A percentile compares a stretch with the other conserved stretches of the same genome.
These are phyloP conservation scores for Glaciozyma antarctica DNA, from an alignment of 768 basidiomycete species.

Conservation along the genomic window DNA sequence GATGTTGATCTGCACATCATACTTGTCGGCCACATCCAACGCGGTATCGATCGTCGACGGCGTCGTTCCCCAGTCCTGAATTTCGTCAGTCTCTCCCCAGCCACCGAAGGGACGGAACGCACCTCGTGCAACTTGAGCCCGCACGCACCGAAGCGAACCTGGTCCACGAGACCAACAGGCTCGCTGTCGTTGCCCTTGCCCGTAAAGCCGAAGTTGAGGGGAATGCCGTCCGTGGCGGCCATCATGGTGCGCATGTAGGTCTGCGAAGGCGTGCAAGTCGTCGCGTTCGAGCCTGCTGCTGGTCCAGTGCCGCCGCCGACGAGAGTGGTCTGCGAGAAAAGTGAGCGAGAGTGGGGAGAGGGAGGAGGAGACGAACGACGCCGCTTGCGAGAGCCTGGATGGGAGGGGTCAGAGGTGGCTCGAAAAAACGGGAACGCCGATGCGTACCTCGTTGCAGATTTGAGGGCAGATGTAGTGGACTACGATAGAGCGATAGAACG, in stretches of 20 bases:
- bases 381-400: conserved; percentile 21
- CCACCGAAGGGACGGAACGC: conserved; percentile 1
- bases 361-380: conserved; percentile 8
- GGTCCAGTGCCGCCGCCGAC: conserved; percentile 96
- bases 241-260: conserved; percentile 89
- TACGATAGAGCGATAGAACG: not conserved
- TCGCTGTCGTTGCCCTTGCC: conserved; percentile 94
- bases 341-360: not conserved
- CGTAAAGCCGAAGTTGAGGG: conserved; percentile 89
- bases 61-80: conserved; percentile 78
- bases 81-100: not conserved
- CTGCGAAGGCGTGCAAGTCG: conserved; percentile 83
- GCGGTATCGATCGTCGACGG: conserved; percentile 69
- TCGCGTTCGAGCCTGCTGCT: conserved; percentile 76
- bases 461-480: conserved; percentile 89
- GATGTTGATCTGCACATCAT: conserved; percentile 93
- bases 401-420: not conserved
- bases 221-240: conserved; percentile 72
- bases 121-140: conserved; percentile 88
- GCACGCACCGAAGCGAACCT: conserved; percentile 70
- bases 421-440: not conserved
- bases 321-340: conserved; percentile 73
- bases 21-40: conserved; percentile 72
- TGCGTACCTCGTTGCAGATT: conserved; percentile 65
- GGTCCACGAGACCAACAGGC: conserved; percentile 60